These are phyloP conservation scores for Erysimum pusillum DNA, from an alignment of 441 rosid species.

Conservation along the genomic window DNA sequence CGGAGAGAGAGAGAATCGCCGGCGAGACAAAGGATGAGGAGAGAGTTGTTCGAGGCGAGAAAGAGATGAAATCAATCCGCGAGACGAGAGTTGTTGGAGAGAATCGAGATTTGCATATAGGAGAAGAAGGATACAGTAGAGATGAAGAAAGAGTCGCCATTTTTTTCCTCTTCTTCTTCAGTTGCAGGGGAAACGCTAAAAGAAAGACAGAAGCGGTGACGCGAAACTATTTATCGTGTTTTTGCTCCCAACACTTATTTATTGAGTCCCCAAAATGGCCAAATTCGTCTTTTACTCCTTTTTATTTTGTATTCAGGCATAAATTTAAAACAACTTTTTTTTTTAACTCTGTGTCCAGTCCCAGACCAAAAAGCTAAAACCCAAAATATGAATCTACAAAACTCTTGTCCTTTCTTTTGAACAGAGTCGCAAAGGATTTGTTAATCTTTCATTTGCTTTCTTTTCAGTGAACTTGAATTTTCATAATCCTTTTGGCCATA, in stretches of 20 bases:
- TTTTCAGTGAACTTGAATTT: too few species aligned
- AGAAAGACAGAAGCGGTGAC: constrained; percentile 19
- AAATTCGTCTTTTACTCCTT: neutral
- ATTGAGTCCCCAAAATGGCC: neutral
- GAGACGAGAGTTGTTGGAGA: constrained; percentile 43
- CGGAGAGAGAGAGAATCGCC: constrained; percentile 48
- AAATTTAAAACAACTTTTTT: neutral
- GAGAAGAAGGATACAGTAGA: constrained; percentile 46
- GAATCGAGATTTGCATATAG: constrained; percentile 36
- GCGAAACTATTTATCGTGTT: constrained; percentile 21
- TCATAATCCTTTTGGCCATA: too few species aligned
- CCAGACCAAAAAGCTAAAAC: too few species aligned
- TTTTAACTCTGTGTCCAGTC: too few species aligned
- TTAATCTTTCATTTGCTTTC: too few species aligned
- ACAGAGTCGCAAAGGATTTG: too few species aligned
- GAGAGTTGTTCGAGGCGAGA: constrained; percentile 47
- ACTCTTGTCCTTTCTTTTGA: neutral
- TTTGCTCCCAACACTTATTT: neutral
- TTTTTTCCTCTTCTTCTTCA: constrained; percentile 29
- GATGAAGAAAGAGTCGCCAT: constrained; percentile 59
- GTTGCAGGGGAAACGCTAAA: neutral
- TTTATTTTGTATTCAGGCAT: neutral
- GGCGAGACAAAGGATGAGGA: constrained; percentile 41
- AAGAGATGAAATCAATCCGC: constrained; percentile 48
- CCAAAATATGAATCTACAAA: neutral